A percentile compares a stretch with the other conserved stretches of the same genome.
Evolutionary conservation across 2,329 filamentous ascomycete genomes (phyloP).

Genomic region (Diaporthe sp.): DNA sequence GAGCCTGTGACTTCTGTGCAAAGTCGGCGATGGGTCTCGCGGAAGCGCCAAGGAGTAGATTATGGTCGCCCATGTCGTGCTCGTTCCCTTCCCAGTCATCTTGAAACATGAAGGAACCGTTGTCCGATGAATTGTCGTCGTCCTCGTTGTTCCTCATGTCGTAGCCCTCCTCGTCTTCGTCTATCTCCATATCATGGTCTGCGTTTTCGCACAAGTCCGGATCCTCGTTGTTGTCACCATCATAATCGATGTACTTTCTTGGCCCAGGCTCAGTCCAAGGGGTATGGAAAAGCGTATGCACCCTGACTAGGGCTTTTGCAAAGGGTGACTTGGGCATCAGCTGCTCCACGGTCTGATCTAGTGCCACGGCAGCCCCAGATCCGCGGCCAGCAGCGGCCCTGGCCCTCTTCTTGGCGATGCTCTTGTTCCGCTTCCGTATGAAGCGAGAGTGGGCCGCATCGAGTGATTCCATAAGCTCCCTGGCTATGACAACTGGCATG

Average conservation of each 20-base stretch:
- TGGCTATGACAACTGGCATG: background rate
- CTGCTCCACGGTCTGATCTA: constrained; percentile 1
- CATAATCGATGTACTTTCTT: background rate
- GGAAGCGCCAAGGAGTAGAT: constrained; percentile 7
- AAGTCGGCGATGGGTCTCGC: constrained; percentile 24
- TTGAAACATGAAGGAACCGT: background rate
- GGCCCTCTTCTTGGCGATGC: constrained; percentile 9
- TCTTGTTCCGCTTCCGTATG: constrained; percentile 11
- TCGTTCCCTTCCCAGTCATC: constrained; percentile 13
- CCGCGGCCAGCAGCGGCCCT: background rate
- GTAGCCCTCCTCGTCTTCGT: constrained; percentile 25
- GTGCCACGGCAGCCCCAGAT: background rate
- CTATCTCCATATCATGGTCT: constrained; percentile 16
- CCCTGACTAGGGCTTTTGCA: constrained; percentile 3
- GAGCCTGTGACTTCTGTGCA: background rate
- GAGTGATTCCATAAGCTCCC: constrained; percentile 18
- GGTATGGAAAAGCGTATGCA: background rate
- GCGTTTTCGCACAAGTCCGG: background rate
- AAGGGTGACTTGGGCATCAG: constrained; percentile 20
- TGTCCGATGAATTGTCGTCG: background rate
- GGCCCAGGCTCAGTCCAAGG: constrained; percentile 1
- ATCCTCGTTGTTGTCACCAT: background rate
- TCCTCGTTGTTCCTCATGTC: background rate
- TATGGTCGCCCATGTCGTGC: background rate
- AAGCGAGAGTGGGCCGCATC: constrained; percentile 15